phyloP scores from a whole-genome alignment of 805 yeast species.

The Sugiyamaella marilandica region DNA sequence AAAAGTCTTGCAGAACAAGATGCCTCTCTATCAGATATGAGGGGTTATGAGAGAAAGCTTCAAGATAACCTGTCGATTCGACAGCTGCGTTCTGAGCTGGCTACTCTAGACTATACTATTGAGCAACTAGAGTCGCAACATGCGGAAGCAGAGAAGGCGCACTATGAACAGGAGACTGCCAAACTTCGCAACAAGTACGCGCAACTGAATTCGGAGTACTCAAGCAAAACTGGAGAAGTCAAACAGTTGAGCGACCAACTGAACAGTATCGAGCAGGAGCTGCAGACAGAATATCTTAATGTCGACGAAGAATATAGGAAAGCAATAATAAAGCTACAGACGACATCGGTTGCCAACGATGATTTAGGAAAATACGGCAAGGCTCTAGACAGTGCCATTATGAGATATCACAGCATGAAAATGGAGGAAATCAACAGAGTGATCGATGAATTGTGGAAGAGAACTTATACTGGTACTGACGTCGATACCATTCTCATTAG shows the following conservation, averaged over 20 bases:
- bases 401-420: constrained; percentile 84
- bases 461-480: constrained; percentile 92
- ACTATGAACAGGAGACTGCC: constrained; percentile 55
- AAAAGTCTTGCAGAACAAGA: constrained; percentile 33
- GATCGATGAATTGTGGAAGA: constrained; percentile 88
- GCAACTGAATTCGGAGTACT: constrained; percentile 55
- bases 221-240: constrained; percentile 80
- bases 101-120: constrained; percentile 38
- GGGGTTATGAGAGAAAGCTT: constrained; percentile 57
- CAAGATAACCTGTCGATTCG: constrained; percentile 60
- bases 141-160: constrained; percentile 57
- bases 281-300: constrained; percentile 64
- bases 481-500: constrained; percentile 83
- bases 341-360: constrained; percentile 67
- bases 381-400: constrained; percentile 87
- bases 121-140: constrained; percentile 45
- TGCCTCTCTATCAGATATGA: constrained; percentile 49
- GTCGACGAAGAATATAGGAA: constrained; percentile 58
- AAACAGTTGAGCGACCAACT: constrained; percentile 77
- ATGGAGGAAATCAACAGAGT: constrained; percentile 90
- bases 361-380: constrained; percentile 78
- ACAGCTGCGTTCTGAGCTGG: constrained; percentile 39
- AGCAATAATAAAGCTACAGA: constrained; percentile 72
- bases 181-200: constrained; percentile 48
- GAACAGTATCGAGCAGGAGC: constrained; percentile 48